phyloP scores from a whole-genome alignment of 2,329 filamentous ascomycete genomes.

The Nectriaceae sp. region DNA sequence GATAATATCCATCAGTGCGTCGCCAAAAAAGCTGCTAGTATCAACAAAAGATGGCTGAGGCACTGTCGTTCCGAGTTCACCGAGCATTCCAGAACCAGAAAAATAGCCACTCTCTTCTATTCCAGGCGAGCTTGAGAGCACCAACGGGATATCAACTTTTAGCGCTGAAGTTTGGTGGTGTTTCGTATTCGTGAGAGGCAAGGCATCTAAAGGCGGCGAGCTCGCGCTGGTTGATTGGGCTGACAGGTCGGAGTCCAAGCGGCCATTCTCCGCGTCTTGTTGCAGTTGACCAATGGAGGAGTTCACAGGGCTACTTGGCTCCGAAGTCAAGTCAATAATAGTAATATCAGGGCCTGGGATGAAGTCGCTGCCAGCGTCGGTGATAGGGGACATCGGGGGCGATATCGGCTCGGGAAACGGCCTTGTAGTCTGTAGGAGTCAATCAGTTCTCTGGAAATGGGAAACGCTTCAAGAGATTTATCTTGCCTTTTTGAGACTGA shows the following conservation, averaged over 20 bases:
- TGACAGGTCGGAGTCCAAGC: slow-evolving; percentile 22
- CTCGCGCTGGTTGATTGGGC: slow-evolving; percentile 12
- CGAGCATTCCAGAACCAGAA: background rate
- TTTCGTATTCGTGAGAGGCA: slow-evolving; percentile 1
- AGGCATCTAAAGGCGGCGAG: slow-evolving; percentile 9
- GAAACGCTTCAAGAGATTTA: background rate
- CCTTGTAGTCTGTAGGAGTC: slow-evolving; percentile 1
- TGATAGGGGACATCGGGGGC: slow-evolving; percentile 31
- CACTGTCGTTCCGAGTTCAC: background rate
- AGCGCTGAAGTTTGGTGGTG: slow-evolving; percentile 5
- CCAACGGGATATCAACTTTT: slow-evolving; percentile 27
- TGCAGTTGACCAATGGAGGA: slow-evolving; percentile 6
- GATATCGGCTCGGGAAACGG: slow-evolving; percentile 21
- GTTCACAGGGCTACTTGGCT: slow-evolving; percentile 29
- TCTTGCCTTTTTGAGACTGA: slow-evolving; percentile 12
- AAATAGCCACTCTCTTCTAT: background rate
- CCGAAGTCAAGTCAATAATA: slow-evolving; percentile 32
- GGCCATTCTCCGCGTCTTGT: slow-evolving; percentile 5
- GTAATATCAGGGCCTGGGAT: slow-evolving; percentile 18
- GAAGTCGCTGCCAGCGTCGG: slow-evolving; percentile 16
- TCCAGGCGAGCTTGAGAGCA: slow-evolving; percentile 17
- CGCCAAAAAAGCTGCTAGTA: slow-evolving; percentile 20
- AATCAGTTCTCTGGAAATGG: background rate
- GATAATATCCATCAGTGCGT: slow-evolving; percentile 25
- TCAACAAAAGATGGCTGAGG: background rate